phyloP scores from a whole-genome alignment of 768 basidiomycete species.

The Lactarius deliciosus region DNA sequence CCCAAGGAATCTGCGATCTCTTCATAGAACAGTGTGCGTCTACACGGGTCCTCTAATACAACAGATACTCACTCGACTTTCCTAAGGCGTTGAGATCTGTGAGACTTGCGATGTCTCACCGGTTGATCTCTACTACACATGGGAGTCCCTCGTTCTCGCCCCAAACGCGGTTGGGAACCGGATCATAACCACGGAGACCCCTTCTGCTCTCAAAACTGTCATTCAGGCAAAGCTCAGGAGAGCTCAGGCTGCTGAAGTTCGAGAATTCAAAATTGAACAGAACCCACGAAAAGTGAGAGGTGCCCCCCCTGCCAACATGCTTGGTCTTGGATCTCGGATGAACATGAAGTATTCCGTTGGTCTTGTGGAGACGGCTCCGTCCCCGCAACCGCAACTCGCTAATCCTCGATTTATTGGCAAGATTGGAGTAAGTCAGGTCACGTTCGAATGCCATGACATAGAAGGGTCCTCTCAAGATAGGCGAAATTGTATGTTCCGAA shows the following conservation, averaged over 20 bases:
- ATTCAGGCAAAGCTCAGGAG: slow-evolving; percentile 20
- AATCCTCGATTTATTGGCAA: slow-evolving; percentile 5
- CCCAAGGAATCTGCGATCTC: slow-evolving; percentile 20
- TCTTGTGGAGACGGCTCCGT: slow-evolving; percentile 13
- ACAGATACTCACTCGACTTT: not conserved
- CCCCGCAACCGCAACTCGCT: not conserved
- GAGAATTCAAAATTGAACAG: slow-evolving; percentile 8
- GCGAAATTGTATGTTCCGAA: slow-evolving; percentile 53
- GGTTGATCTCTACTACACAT: slow-evolving; percentile 60
- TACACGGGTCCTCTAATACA: not conserved
- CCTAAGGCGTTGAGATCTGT: slow-evolving; percentile 61
- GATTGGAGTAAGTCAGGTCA: slow-evolving; percentile 17
- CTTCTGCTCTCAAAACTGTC: slow-evolving; percentile 14
- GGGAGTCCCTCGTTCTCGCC: slow-evolving; percentile 49
- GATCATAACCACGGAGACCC: slow-evolving; percentile 28
- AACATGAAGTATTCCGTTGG: slow-evolving; percentile 32
- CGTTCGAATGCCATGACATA: slow-evolving; percentile 24
- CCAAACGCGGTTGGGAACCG: slow-evolving; percentile 10
- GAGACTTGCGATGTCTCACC: slow-evolving; percentile 56
- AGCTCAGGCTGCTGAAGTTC: not conserved
- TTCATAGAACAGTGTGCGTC: slow-evolving; percentile 28
- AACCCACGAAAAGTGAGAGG: slow-evolving; percentile 2
- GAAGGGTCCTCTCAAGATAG: slow-evolving; percentile 35
- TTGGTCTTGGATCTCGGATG: slow-evolving; percentile 35
- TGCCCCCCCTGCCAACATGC: slow-evolving; percentile 1